Evolutionary conservation across 129 eudicot species (phyloP), one percentile per base, ranked within the genome.

Genomic region (Flaveria bidentis): DNA sequence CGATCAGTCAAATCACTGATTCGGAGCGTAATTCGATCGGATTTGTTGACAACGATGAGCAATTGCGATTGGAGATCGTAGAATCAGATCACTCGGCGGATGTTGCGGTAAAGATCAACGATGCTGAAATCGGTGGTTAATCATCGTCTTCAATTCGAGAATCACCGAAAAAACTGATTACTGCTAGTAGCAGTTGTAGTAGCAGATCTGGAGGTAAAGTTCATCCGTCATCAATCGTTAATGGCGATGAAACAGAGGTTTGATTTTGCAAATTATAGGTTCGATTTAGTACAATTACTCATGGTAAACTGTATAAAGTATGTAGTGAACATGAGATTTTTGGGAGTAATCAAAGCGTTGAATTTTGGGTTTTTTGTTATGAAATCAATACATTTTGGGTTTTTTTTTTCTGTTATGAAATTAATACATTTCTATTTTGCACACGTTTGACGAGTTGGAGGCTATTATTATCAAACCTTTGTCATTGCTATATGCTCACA

Each of bases 191-290:
- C 51, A 73, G 76, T 28, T 55, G 81, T 57, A 77, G 76, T 25
- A 83, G 47, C 56, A 83, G 83, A 80, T 73, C 74, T 20, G 88
- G 82, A 45, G 67, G 81, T 73, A 80, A 61, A 61, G 71, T 82
- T 72, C 61, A 80, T 56, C 84, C 85, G 8, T 65, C 75, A 2
- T 56, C 69, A 66, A n/a, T 22, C 64, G 75, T 36, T 60, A 66
- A 57, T 66, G 82, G 7, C 4, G 69, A 60, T 71, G 85, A 77
- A 55, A 28, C 63, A 15, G 69, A 44, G 20, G 75, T 15, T 46
- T 71, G 75, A 77, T 66, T 16, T 62, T 50, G 72, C 22, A 71
- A 28, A 28, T 28, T 28, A 3, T 28, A 28, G 33, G 33, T 28
- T 28, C 33, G 33, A 28, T 28, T 28, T 28, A 28, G 33, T 3